Conservation (phyloP, 2,329 filamentous ascomycete species). For the Clonostachys rhizophaga region DNA sequence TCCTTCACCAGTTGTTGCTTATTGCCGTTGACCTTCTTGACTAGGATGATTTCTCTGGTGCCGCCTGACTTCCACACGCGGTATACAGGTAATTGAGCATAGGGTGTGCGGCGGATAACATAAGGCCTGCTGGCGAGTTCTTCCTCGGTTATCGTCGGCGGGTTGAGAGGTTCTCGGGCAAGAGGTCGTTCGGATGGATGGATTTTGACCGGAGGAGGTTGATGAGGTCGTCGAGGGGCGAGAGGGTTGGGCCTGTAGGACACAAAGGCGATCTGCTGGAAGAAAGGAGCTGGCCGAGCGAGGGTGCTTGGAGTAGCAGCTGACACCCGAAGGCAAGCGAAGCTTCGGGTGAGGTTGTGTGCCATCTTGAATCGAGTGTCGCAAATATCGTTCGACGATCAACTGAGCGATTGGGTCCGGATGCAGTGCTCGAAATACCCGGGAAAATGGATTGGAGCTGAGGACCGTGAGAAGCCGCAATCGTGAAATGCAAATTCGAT, state of each 20-base stretch:
- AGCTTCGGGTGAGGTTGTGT: too few species aligned
- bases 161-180: slow-evolving; percentile 14
- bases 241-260: slow-evolving; percentile 2
- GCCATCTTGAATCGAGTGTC: too few species aligned
- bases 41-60: slow-evolving; percentile 66
- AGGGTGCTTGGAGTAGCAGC: too few species aligned
- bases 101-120: slow-evolving; percentile 66
- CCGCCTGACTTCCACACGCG: slow-evolving; percentile 68
- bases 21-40: slow-evolving; percentile 80
- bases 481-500: too few species aligned
- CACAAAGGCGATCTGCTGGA: neutral
- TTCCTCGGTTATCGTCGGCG: slow-evolving; percentile 19
- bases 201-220: neutral
- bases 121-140: slow-evolving; percentile 44
- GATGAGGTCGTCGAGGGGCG: neutral
- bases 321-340: too few species aligned
- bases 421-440: neutral
- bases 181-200: neutral
- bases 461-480: too few species aligned
- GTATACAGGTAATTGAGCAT: slow-evolving; percentile 74
- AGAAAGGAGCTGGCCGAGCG: too few species aligned
- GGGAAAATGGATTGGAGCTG: too few species aligned
- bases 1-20: slow-evolving; percentile 57
- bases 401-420: neutral
- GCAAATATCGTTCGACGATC: too few species aligned